phyloP scores from a whole-genome alignment of 768 basidiomycete genomes.

The Roridomyces roridus region DNA sequence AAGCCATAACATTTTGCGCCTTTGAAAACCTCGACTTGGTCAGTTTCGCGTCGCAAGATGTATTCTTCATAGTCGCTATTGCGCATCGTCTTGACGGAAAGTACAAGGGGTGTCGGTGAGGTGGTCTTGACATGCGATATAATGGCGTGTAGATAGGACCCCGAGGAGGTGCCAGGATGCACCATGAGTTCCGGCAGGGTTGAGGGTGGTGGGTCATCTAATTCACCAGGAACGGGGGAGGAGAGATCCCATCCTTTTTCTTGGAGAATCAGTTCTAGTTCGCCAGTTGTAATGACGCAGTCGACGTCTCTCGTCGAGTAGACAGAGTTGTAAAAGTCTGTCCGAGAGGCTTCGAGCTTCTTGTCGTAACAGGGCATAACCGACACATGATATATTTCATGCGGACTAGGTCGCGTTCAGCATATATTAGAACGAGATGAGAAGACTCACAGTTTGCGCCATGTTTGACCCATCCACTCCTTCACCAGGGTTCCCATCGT shows the following conservation, averaged over 20 bases:
- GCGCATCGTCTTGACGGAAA: slow-evolving; percentile 66
- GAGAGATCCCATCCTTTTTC: slow-evolving; percentile 85
- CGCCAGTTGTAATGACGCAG: slow-evolving; percentile 96
- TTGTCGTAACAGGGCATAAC: slow-evolving; percentile 99
- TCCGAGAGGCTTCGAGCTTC: slow-evolving; percentile 95
- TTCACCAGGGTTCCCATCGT: slow-evolving; percentile 95
- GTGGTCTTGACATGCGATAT: slow-evolving; percentile 58
- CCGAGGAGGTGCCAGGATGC: slow-evolving; percentile 89
- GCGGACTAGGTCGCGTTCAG: slow-evolving; percentile 56
- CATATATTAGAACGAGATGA: slow-evolving; percentile 1
- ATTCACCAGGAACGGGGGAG: slow-evolving; percentile 58
- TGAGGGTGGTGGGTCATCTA: slow-evolving; percentile 34
- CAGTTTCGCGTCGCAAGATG: slow-evolving; percentile 49
- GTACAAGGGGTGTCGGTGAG: slow-evolving; percentile 50
- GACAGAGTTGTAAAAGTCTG: slow-evolving; percentile 86
- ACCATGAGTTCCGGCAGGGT: slow-evolving; percentile 73
- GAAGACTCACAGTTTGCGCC: slow-evolving; percentile 69
- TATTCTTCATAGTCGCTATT: slow-evolving; percentile 83
- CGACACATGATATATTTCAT: slow-evolving; percentile 92
- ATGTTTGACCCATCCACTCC: slow-evolving; percentile 75
- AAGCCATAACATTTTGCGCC: slow-evolving; percentile 98
- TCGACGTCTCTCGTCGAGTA: slow-evolving; percentile 93
- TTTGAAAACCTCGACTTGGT: slow-evolving; percentile 72
- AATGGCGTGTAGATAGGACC: slow-evolving; percentile 88
- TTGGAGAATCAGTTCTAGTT: slow-evolving; percentile 83